Percentiles rank a stretch among this genome's conserved stretches.
phyloP scores from a whole-genome alignment of 192 early-diverging fungal genomes.

The Backusella sp. region DNA sequence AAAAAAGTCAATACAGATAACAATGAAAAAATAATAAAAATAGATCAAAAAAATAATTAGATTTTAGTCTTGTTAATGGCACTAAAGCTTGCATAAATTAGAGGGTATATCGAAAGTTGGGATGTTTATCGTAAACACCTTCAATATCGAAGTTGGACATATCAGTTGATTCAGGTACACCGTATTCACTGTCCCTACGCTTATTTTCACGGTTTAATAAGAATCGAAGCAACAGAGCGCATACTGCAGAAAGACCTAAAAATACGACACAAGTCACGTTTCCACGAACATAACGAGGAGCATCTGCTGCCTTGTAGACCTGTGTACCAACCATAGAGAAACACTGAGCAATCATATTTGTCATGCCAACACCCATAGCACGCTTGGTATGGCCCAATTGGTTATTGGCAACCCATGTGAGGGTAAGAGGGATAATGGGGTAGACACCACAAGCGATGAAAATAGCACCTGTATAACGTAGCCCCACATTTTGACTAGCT shows the following conservation, averaged over 20 bases:
- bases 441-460: conserved; percentile 44
- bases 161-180: conserved; percentile 1
- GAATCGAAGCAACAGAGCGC: conserved; percentile 16
- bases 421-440: conserved; percentile 41
- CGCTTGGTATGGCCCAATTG: conserved; percentile 58
- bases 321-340: conserved; percentile 57
- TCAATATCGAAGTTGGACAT: background rate
- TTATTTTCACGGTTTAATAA: conserved; percentile 28
- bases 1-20: background rate
- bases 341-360: conserved; percentile 51
- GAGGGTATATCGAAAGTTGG: background rate
- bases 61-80: background rate
- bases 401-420: conserved; percentile 60
- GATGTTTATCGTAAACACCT: conserved; percentile 8
- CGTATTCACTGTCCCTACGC: conserved; percentile 16
- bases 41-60: background rate
- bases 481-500: conserved; percentile 28
- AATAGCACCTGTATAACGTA: conserved; percentile 17
- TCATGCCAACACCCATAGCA: conserved; percentile 52
- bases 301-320: conserved; percentile 51
- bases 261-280: conserved; percentile 32
- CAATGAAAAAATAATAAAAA: background rate
- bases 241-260: conserved; percentile 13
- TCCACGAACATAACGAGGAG: conserved; percentile 50
- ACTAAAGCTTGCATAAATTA: background rate